Base-by-base conservation (phyloP, 768 basidiomycete species). In the Kwoniella botswanensis region DNA sequence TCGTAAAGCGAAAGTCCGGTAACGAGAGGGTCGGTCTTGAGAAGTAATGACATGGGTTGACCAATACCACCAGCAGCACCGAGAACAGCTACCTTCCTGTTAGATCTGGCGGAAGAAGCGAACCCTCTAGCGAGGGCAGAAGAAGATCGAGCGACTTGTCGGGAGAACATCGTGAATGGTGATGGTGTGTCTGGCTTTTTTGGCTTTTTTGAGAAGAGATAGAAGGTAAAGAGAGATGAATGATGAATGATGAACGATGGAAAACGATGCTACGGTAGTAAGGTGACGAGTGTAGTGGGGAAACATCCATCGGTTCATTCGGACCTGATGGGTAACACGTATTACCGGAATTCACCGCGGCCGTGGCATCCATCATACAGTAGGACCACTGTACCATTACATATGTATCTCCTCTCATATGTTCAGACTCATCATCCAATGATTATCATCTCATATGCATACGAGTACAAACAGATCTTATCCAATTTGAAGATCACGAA, bases 11-110 rank as follows among this genome's bases (percentile, higher is more conserved):
- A 91, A 80, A 98, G 86, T 71, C 90, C 64, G 89, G 89, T 83
- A 83, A 97, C 92, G 76, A 94, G 87, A 57, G 93, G 93, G 87
- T 99, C 92, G 74, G 86, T 88, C 88, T 98, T 98, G 84, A 98
- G 90, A 75, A 97, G 88, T 74, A 98, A 86, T 60, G 94, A 96
- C 80, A 98, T 87, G 82, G 96, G 95, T 85, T 98, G 96, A 84
- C 96, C 68, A 50, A 70, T 70, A 70, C 68, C 68, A 63, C 93
- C 94, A 93, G 65, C 91, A 86, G 95, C 95, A 84, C 95, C 95
- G 83, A 98, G 94, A 76, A 98, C 94, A 82, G 82, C 82, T 53
- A 83, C 82, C 66, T 83, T 81, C 35, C 80, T 73, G 64, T 83
- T 75, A 55, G 82, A 73, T 55, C 77, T 68, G 63, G 82, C 79